These are phyloP conservation scores for Scheffersomyces titani DNA, from an alignment of 1,139 yeast genomes.

Conservation along the genomic window DNA sequence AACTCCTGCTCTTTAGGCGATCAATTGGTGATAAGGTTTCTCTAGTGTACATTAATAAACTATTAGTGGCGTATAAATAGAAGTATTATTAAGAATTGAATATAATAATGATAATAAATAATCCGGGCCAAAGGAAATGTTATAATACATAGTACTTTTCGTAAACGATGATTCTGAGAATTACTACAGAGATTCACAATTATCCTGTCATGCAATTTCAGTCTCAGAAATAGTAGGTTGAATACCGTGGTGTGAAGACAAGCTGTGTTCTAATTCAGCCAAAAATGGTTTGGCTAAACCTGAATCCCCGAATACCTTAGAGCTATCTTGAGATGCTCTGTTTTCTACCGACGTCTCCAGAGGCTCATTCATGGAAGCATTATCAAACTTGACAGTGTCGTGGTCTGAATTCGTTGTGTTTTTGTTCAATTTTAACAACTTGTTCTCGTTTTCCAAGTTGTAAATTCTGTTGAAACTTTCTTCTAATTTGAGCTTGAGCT, in stretches of 20 bases:
- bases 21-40: not conserved
- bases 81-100: not conserved
- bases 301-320: not conserved
- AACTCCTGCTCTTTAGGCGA: constrained; percentile 24
- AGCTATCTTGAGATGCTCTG: not conserved
- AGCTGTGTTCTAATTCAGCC: constrained; percentile 11
- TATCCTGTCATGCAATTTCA: not conserved
- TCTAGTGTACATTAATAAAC: not conserved
- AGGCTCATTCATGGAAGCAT: not conserved
- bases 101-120: not conserved
- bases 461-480: constrained; percentile 43
- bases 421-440: constrained; percentile 13
- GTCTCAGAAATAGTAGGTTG: not conserved
- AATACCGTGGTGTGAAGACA: not conserved
- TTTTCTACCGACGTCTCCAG: not conserved
- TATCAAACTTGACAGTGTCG: not conserved
- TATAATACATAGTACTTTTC: not conserved
- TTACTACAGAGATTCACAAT: not conserved
- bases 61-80: not conserved
- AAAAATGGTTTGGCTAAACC: constrained; percentile 5
- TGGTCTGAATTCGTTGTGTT: not conserved
- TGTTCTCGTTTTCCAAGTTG: constrained; percentile 33
- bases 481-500: constrained; percentile 36
- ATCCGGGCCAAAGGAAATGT: not conserved
- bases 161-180: not conserved